Evolutionary conservation across 2,329 filamentous ascomycete genomes (phyloP).

Genomic region (Pestalotiopsis sp.): DNA sequence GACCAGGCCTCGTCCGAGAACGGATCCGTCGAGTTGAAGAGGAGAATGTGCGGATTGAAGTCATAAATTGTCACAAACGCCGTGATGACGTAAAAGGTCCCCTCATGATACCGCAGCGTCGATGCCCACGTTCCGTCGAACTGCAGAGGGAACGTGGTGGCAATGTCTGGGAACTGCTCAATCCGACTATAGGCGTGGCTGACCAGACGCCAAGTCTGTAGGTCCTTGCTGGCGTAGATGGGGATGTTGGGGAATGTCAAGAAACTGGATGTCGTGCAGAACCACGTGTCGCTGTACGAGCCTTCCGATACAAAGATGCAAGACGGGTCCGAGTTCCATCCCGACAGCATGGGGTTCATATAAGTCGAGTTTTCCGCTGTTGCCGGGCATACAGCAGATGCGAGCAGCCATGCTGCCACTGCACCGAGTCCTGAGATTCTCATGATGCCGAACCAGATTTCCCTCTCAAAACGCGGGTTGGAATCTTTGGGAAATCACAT

Average conservation of each 20-base stretch:
- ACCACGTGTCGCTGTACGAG: conserved; percentile 47
- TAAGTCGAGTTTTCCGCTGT: background rate
- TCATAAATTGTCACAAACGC: conserved; percentile 26
- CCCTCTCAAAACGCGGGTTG: background rate
- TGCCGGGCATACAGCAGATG: background rate
- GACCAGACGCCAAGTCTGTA: conserved; percentile 51
- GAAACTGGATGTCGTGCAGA: conserved; percentile 55
- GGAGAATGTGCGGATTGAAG: conserved; percentile 19
- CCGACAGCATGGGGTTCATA: conserved; percentile 49
- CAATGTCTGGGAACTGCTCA: conserved; percentile 42
- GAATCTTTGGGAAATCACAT: background rate
- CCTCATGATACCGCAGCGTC: conserved; percentile 33
- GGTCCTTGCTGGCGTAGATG: conserved; percentile 53
- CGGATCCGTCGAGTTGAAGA: conserved; percentile 44
- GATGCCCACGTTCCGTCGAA: conserved; percentile 37
- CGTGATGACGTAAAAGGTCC: conserved; percentile 35
- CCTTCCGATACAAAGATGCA: conserved; percentile 38
- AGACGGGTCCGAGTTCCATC: conserved; percentile 52
- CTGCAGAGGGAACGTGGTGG: conserved; percentile 27
- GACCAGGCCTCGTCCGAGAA: conserved; percentile 43
- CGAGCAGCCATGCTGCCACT: background rate
- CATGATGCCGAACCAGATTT: background rate
- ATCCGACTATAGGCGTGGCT: conserved; percentile 40
- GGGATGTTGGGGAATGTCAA: conserved; percentile 55
- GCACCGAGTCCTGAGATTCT: background rate